phyloP scores from a whole-genome alignment of 257 asterid genomes.

The Primulina eburnea region DNA sequence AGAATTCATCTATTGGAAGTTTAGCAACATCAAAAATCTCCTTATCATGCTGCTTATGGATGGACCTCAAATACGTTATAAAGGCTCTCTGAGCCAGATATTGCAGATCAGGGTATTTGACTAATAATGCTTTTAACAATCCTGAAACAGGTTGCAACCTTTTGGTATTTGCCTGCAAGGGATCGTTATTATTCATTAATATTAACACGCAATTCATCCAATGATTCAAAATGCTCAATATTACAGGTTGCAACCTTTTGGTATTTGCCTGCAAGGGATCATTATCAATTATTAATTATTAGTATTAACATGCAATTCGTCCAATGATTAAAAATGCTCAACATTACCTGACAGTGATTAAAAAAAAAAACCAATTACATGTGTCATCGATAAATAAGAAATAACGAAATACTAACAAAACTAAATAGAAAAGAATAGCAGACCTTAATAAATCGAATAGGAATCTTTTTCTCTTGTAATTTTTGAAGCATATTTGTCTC shows the following conservation, averaged over 20 bases:
- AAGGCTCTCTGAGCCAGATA: conserved; percentile 80
- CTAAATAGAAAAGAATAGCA: conserved; percentile 5
- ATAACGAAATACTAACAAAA: not conserved
- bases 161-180: conserved; percentile 65
- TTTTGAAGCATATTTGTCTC: conserved; percentile 79
- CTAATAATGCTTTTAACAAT: conserved; percentile 74
- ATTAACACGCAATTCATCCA: not conserved
- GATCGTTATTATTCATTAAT: conserved; percentile 10
- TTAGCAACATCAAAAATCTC: conserved; percentile 78
- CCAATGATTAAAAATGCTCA: too few relatives aligned
- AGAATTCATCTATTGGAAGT: conserved; percentile 69
- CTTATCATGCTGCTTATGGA: conserved; percentile 71
- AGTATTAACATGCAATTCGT: too few relatives aligned
- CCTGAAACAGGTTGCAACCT: conserved; percentile 78
- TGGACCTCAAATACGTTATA: conserved; percentile 79
- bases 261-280: too few relatives aligned
- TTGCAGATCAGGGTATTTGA: conserved; percentile 73
- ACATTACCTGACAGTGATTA: too few relatives aligned
- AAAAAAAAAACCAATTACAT: not conserved
- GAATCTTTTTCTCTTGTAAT: conserved; percentile 79
- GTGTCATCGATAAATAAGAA: conserved; percentile 13
- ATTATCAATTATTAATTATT: too few relatives aligned
- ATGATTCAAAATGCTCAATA: not conserved
- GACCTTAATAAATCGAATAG: conserved; percentile 67
- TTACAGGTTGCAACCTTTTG: too few relatives aligned